phyloP scores from a whole-genome alignment of 352 stramenopile species.

The Globisporangium alternatum region DNA sequence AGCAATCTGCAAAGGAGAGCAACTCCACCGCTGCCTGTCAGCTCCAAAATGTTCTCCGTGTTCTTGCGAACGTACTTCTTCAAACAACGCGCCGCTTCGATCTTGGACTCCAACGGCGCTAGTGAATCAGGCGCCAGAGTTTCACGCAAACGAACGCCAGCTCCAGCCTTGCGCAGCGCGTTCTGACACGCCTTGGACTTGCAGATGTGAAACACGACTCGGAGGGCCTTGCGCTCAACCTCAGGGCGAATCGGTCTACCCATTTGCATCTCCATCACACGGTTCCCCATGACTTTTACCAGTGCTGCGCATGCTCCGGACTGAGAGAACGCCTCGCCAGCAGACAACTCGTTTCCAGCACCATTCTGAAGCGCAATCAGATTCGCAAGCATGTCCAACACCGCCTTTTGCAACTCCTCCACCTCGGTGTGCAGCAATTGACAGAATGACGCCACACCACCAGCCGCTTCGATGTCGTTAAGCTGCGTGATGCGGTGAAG shows the following conservation, averaged over 20 bases:
- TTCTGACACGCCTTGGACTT: constrained; percentile 65
- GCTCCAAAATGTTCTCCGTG: constrained; percentile 62
- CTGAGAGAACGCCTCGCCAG: constrained; percentile 64
- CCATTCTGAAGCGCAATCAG: constrained; percentile 73
- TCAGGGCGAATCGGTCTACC: constrained; percentile 41
- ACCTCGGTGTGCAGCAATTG: constrained; percentile 53
- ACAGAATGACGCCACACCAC: constrained; percentile 71
- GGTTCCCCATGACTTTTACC: constrained; percentile 61
- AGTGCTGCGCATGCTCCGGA: constrained; percentile 53
- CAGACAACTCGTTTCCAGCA: constrained; percentile 57
- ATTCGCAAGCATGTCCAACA: constrained; percentile 75
- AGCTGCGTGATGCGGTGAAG: constrained; percentile 73
- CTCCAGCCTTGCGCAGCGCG: constrained; percentile 57
- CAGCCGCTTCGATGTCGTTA: constrained; percentile 82
- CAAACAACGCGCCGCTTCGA: constrained; percentile 70
- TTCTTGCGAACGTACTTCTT: constrained; percentile 78
- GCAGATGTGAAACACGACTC: constrained; percentile 73
- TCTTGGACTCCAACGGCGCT: constrained; percentile 46
- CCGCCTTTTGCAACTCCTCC: constrained; percentile 49
- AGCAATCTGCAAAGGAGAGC: constrained; percentile 49
- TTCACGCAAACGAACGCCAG: constrained; percentile 46
- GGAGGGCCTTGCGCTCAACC: constrained; percentile 68
- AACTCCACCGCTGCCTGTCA: constrained; percentile 54
- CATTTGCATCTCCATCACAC: constrained; percentile 51
- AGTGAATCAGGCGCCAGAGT: constrained; percentile 51